phyloP scores from a whole-genome alignment of 73 alveolate genomes.

The Paraurostyla sp. region DNA sequence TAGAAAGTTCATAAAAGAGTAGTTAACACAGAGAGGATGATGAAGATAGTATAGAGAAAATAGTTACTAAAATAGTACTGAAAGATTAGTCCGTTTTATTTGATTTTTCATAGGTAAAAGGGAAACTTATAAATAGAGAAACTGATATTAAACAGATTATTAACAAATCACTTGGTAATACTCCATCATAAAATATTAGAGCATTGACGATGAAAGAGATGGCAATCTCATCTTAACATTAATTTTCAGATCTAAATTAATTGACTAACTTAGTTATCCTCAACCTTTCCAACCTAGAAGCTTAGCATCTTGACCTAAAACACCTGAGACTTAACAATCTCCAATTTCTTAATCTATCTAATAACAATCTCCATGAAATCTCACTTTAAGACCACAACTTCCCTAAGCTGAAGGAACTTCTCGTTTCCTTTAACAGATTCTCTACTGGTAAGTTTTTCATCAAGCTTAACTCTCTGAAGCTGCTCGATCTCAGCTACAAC shows the following conservation, averaged over 20 bases:
- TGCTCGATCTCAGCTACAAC: background rate
- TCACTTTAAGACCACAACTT: background rate
- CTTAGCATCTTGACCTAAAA: background rate
- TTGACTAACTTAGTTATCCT: background rate
- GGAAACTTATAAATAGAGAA: background rate
- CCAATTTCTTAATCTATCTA: background rate
- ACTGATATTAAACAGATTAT: background rate
- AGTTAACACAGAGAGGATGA: background rate
- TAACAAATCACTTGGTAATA: background rate
- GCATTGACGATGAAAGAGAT: background rate
- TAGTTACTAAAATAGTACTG: background rate
- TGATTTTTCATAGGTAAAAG: constrained; percentile 25
- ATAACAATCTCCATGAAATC: background rate
- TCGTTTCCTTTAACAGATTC: background rate
- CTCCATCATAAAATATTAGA: background rate
- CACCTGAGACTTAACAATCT: background rate
- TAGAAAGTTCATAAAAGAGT: background rate
- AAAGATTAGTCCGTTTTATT: constrained; percentile 11
- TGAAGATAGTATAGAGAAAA: background rate
- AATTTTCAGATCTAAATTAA: background rate
- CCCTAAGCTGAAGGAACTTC: constrained; percentile 21
- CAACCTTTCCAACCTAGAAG: constrained; percentile 1
- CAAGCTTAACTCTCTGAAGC: background rate
- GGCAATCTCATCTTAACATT: background rate
- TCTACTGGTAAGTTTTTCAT: background rate